Conservation (phyloP, 441 rosid genomes). For the Corymbia citriodora region DNA sequence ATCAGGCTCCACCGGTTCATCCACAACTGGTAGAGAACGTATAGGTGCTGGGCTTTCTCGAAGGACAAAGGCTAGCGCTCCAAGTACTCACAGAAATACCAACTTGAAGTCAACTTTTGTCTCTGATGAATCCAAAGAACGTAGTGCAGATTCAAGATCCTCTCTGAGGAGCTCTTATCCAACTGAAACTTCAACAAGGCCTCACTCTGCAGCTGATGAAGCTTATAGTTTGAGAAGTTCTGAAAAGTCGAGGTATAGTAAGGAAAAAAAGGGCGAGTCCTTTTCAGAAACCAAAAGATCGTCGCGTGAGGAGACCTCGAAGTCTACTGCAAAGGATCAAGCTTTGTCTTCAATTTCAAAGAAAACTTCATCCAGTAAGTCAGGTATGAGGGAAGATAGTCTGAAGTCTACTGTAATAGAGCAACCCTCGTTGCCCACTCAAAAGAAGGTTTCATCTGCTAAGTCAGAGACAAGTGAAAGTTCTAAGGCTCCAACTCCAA, state of each 20-base stretch:
- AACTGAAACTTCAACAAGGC: conserved; percentile 9
- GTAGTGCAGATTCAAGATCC: conserved; percentile 8
- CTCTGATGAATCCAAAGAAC: background rate
- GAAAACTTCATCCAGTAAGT: background rate
- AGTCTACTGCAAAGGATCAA: conserved; percentile 21
- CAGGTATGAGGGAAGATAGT: background rate
- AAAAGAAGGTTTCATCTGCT: background rate
- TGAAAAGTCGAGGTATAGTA: conserved; percentile 14
- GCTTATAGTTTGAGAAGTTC: conserved; percentile 14
- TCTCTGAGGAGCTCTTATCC: conserved; percentile 16
- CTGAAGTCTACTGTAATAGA: conserved; percentile 18
- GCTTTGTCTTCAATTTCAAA: conserved; percentile 11
- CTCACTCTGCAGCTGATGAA: conserved; percentile 4
- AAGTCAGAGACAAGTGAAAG: conserved; percentile 16
- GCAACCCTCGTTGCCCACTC: conserved; percentile 13
- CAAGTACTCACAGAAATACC: conserved; percentile 14
- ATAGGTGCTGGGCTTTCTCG: conserved; percentile 37
- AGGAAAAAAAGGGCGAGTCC: conserved; percentile 25
- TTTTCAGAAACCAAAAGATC: conserved; percentile 17
- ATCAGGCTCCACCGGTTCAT: conserved; percentile 7
- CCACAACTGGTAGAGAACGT: conserved; percentile 13
- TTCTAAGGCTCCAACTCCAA: conserved; percentile 15
- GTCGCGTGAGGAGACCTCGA: conserved; percentile 5
- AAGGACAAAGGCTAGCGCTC: conserved; percentile 42
- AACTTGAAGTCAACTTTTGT: conserved; percentile 8